A percentile compares a stretch with the other conserved stretches of the same genome.
These are phyloP conservation scores for Platismatia glauca DNA, from an alignment of 495 filamentous ascomycete species.

Conservation along the genomic window DNA sequence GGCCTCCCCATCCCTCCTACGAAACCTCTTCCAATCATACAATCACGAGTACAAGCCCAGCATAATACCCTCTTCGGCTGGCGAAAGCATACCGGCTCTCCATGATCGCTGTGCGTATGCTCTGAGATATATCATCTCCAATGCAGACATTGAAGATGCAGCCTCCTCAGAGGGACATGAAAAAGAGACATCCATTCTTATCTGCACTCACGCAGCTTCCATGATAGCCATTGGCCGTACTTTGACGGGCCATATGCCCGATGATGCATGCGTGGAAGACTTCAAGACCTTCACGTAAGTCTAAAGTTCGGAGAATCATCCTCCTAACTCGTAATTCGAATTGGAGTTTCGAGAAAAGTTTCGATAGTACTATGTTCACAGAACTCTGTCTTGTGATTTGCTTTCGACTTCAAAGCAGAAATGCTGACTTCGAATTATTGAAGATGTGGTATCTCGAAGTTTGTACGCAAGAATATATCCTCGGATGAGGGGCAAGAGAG, in stretches of 20 bases:
- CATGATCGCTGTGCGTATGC: constrained; percentile 71
- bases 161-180: background rate
- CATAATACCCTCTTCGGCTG: constrained; percentile 56
- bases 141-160: constrained; percentile 52
- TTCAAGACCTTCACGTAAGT: constrained; percentile 67
- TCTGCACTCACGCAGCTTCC: constrained; percentile 86
- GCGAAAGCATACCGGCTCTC: constrained; percentile 68
- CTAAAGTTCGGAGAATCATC: background rate
- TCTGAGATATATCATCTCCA: constrained; percentile 58
- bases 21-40: constrained; percentile 53
- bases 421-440: background rate
- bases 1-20: constrained; percentile 48
- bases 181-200: constrained; percentile 45
- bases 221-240: constrained; percentile 77
- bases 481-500: background rate
- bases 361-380: background rate
- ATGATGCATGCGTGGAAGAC: constrained; percentile 59
- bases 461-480: constrained; percentile 30
- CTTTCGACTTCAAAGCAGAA: background rate
- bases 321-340: background rate
- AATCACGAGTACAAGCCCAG: constrained; percentile 46
- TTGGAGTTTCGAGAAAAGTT: background rate
- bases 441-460: constrained; percentile 59
- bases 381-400: background rate
- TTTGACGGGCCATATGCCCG: constrained; percentile 68